Base-by-base conservation (phyloP, 1,284 basidiomycete species). In the Chiua sp. region DNA sequence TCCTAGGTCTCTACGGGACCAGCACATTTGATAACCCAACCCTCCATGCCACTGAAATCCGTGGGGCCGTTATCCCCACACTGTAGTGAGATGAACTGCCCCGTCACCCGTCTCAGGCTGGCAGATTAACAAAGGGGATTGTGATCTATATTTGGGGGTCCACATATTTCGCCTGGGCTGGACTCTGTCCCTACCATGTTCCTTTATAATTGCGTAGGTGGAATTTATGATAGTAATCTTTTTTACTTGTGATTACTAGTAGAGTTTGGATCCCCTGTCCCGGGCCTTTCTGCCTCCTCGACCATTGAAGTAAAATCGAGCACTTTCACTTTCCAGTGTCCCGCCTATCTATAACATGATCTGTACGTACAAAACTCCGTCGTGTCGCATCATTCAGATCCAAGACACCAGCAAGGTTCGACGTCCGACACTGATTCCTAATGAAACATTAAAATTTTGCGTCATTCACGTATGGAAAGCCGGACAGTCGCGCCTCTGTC, bases 21-120 rank as follows among this genome's bases (percentile, higher is more conserved):
- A 42, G 85, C 83, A 65, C 88, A 91, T 30, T 75, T 68, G 22
- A 80, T 81, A 26, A 87, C 69, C 90, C 89, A 91, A 44, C 91
- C 77, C 66, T 90, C 87, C 23, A 66, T 65, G 5, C 80, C 81
- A 16, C 73, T 68, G 57, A 88, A 87, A 7, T 80, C 79, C 8
- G 70, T 66, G 11, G 88, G 61, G 68, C 72, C 75, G 23, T 75
- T 72, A 47, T 69, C 70, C 16, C 63, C 66, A 13, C 69, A 59
- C 71, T 72, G 67, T 67, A 79, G 52, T 71, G 69, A 60, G 80
- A 69, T 44, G 66, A 55, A 50, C 28, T 52, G 75, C n/a, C 53
- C 77, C 59, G 15, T 65, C 66, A 26, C 47, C 54, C 4, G n/a
- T 37, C 60, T 56, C n/a, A n/a, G n/a, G n/a, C 60, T 56, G 57